phyloP scores from a whole-genome alignment of 2,329 filamentous ascomycete genomes.

The Aureobasidium sp. region DNA sequence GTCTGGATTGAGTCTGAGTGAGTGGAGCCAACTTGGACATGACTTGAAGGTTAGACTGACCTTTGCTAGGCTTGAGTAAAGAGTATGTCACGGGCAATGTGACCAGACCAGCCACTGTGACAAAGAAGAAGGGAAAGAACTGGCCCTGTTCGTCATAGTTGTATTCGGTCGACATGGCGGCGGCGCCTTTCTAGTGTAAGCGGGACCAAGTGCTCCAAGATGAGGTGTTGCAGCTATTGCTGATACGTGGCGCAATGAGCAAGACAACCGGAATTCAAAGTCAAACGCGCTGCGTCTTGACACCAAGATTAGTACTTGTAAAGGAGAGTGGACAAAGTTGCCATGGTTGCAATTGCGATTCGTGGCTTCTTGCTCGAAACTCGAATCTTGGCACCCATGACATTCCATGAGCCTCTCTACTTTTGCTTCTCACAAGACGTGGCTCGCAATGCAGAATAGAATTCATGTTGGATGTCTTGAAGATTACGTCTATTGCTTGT shows the following conservation, averaged over 20 bases:
- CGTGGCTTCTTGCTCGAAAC: slow-evolving; percentile 15
- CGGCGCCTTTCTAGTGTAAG: slow-evolving; percentile 9
- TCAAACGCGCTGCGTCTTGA: slow-evolving; percentile 11
- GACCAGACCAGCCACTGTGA: slow-evolving; percentile 79
- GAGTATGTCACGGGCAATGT: slow-evolving; percentile 72
- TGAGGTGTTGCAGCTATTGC: background rate
- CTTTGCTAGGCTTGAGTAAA: slow-evolving; percentile 70
- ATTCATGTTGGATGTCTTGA: background rate
- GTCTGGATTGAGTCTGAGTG: slow-evolving; percentile 40
- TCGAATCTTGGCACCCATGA: slow-evolving; percentile 3
- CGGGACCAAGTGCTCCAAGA: background rate
- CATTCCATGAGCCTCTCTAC: background rate
- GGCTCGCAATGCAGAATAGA: background rate
- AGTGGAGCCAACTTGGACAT: background rate
- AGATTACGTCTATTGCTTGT: background rate
- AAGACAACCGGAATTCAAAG: background rate
- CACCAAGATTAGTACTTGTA: background rate
- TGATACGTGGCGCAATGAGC: background rate
- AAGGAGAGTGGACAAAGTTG: background rate
- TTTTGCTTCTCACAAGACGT: background rate
- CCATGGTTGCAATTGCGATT: slow-evolving; percentile 14
- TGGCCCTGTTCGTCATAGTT: slow-evolving; percentile 97
- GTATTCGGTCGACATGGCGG: slow-evolving; percentile 85
- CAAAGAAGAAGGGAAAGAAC: slow-evolving; percentile 98
- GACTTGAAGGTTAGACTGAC: slow-evolving; percentile 31